A percentile compares a stretch with the other conserved stretches of the same genome.
phyloP scores from a whole-genome alignment of 2,329 filamentous ascomycete genomes.

The Pyrenochaeta sp. region DNA sequence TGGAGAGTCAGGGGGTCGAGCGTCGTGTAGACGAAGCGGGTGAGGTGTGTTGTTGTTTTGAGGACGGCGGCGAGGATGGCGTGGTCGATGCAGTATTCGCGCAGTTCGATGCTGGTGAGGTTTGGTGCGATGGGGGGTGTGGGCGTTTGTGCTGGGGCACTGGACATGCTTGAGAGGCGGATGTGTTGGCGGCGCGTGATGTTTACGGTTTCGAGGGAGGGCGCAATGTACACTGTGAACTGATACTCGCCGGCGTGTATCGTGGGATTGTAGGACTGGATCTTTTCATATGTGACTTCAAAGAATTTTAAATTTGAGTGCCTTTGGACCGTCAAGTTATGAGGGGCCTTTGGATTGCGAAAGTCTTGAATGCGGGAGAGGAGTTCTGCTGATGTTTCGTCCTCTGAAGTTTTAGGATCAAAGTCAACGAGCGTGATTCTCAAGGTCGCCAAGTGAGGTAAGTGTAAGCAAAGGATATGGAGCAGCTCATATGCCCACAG shows the following conservation, averaged over 20 bases:
- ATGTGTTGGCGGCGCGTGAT: background rate
- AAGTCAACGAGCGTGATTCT: background rate
- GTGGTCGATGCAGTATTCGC: background rate
- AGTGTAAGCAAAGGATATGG: background rate
- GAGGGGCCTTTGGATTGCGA: background rate
- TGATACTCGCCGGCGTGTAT: background rate
- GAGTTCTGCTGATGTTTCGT: background rate
- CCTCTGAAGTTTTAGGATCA: background rate
- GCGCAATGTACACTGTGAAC: background rate
- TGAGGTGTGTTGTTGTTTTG: background rate
- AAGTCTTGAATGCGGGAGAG: background rate
- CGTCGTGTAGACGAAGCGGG: background rate
- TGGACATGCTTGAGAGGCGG: background rate
- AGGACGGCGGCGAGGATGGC: background rate
- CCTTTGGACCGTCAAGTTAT: no score
- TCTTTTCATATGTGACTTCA: background rate
- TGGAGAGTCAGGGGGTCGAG: constrained; percentile 1
- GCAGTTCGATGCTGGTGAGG: background rate
- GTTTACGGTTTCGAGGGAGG: background rate
- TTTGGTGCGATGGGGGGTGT: background rate
- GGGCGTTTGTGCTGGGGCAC: no score
- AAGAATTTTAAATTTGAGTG: background rate
- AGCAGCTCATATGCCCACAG: constrained; percentile 2
- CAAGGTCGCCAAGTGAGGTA: background rate
- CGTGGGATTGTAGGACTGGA: background rate